phyloP scores from a whole-genome alignment of 331 rosid genomes.

The Ulmus americana region DNA sequence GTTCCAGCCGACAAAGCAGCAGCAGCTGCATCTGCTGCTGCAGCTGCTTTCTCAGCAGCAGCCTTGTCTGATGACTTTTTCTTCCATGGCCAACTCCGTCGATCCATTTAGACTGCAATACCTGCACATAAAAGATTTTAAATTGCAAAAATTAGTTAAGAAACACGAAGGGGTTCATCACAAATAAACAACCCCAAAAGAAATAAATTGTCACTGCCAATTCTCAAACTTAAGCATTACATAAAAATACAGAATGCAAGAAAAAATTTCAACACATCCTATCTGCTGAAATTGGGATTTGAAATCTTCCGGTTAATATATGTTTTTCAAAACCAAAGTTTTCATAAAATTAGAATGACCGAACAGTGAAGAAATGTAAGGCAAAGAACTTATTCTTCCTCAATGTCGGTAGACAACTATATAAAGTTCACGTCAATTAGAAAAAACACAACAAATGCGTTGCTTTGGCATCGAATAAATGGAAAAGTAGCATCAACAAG shows the following conservation, averaged over 20 bases:
- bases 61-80: slow-evolving; percentile 83
- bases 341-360: neutral
- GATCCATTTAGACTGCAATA: slow-evolving; percentile 58
- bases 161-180: neutral
- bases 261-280: neutral
- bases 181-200: neutral
- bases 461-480: neutral
- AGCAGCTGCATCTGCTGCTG: slow-evolving; percentile 42
- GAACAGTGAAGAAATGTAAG: neutral
- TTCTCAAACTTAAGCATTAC: neutral
- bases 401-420: neutral
- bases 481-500: neutral
- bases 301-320: no score
- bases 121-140: slow-evolving; percentile 10
- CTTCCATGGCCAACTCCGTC: slow-evolving; percentile 99
- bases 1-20: slow-evolving; percentile 22
- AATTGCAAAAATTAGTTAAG: slow-evolving; percentile 7
- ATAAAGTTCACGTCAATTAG: neutral
- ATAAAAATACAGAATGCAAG: neutral
- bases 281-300: no score
- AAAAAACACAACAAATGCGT: neutral
- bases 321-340: no score
- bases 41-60: slow-evolving; percentile 56
- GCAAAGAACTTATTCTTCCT: neutral
- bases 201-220: neutral